These are phyloP conservation scores for Globisporangium cylindrosporum DNA, from an alignment of 352 stramenopile genomes.

Conservation along the genomic window DNA sequence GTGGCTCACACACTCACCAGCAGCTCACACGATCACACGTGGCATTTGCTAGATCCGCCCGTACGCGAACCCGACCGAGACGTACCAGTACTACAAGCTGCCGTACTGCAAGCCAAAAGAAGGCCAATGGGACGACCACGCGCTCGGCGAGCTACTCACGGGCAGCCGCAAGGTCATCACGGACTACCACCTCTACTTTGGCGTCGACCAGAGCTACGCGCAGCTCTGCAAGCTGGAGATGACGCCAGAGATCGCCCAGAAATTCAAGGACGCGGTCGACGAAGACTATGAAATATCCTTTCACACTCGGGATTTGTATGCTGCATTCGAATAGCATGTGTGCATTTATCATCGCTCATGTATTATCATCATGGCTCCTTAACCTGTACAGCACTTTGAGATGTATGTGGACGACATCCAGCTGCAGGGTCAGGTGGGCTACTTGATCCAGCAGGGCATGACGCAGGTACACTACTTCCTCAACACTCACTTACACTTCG, in stretches of 20 bases:
- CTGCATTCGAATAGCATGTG: conserved; percentile 7
- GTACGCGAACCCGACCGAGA: conserved; percentile 98
- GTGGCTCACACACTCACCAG: neutral
- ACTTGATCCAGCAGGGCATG: conserved; percentile 74
- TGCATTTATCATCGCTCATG: conserved; percentile 11
- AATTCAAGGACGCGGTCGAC: conserved; percentile 95
- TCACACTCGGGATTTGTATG: conserved; percentile 4
- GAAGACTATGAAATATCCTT: conserved; percentile 93
- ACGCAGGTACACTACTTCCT: conserved; percentile 87
- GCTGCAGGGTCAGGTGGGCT: conserved; percentile 94
- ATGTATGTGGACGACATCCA: conserved; percentile 98
- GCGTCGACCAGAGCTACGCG: conserved; percentile 79
- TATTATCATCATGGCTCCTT: conserved; percentile 15
- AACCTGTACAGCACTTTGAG: conserved; percentile 75
- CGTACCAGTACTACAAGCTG: conserved; percentile 98
- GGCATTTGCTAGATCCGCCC: conserved; percentile 64
- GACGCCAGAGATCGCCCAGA: conserved; percentile 69
- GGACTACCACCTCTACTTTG: conserved; percentile 81
- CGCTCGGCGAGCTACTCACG: conserved; percentile 93
- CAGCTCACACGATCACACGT: neutral
- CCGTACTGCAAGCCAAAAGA: conserved; percentile 92
- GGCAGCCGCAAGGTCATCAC: conserved; percentile 93
- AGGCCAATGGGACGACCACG: conserved; percentile 86
- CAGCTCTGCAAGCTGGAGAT: conserved; percentile 90
- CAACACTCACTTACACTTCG: conserved; percentile 96